Conservation (phyloP, 2,329 filamentous ascomycete species). For the Clonostachys solani region DNA sequence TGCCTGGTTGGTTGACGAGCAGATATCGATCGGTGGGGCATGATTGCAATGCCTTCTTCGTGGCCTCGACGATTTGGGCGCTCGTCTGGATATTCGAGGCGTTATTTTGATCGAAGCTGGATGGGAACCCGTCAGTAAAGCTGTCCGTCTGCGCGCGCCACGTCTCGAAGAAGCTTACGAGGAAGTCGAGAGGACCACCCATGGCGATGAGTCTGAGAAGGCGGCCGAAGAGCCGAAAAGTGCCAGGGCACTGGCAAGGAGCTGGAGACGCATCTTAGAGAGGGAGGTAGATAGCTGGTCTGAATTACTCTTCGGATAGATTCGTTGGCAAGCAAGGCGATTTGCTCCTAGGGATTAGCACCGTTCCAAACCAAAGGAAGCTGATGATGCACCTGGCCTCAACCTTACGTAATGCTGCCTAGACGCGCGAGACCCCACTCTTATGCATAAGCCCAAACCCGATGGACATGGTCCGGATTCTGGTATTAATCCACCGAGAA, state of each 20-base stretch:
- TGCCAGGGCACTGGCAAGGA: slow-evolving; percentile 45
- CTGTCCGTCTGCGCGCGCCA: too few species aligned
- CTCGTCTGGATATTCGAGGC: slow-evolving; percentile 40
- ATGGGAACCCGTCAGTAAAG: neutral
- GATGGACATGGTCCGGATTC: too few species aligned
- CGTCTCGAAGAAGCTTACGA: slow-evolving; percentile 50
- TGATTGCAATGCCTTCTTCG: slow-evolving; percentile 48
- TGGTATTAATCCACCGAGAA: too few species aligned
- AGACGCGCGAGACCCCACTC: slow-evolving; percentile 8
- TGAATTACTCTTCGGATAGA: too few species aligned
- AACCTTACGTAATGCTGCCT: slow-evolving; percentile 17
- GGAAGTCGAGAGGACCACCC: slow-evolving; percentile 81
- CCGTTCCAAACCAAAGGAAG: neutral
- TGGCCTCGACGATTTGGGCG: slow-evolving; percentile 33
- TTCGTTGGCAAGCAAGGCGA: neutral
- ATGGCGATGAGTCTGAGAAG: slow-evolving; percentile 84
- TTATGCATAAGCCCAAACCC: slow-evolving; percentile 2
- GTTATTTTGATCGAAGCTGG: slow-evolving; percentile 22
- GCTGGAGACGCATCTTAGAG: slow-evolving; percentile 48
- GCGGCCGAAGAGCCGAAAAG: slow-evolving; percentile 59
- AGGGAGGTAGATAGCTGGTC: neutral
- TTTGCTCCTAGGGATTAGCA: neutral
- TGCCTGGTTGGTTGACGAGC: slow-evolving; percentile 71
- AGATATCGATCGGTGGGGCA: slow-evolving; percentile 77
- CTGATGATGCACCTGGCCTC: neutral